A percentile compares a stretch with the other conserved stretches of the same genome.
Evolutionary conservation across 768 basidiomycete species (phyloP).

Genomic region (Russula foetens): DNA sequence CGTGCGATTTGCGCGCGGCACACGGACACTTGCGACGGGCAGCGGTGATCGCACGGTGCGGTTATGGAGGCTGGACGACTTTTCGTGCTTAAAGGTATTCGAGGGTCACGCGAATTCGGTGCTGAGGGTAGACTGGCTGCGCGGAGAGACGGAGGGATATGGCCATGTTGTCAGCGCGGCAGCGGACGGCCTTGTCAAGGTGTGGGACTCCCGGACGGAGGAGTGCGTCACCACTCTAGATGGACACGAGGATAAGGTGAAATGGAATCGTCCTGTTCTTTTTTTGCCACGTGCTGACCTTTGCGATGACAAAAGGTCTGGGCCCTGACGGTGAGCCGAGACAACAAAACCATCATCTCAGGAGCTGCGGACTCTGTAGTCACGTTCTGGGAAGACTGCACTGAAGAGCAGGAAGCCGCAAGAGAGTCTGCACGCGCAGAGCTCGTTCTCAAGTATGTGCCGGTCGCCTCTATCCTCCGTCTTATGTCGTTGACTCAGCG

Average conservation of each 20-base stretch:
- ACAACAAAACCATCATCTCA: slow-evolving; percentile 82
- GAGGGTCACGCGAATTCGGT: slow-evolving; percentile 99
- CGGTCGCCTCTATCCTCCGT: neutral
- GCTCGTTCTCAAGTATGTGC: slow-evolving; percentile 69
- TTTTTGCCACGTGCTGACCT: neutral
- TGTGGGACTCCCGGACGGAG: slow-evolving; percentile 90
- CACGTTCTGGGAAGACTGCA: slow-evolving; percentile 95
- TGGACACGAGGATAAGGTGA: slow-evolving; percentile 92
- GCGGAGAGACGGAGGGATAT: slow-evolving; percentile 42
- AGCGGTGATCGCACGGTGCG: slow-evolving; percentile 94
- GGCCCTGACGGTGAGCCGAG: slow-evolving; percentile 78
- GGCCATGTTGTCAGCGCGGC: slow-evolving; percentile 79
- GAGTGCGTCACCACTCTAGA: slow-evolving; percentile 85
- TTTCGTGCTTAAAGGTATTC: slow-evolving; percentile 89
- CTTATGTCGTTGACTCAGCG: neutral
- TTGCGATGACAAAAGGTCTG: slow-evolving; percentile 61
- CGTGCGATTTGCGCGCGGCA: slow-evolving; percentile 78
- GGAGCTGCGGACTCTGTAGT: slow-evolving; percentile 95
- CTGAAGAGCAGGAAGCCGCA: slow-evolving; percentile 71
- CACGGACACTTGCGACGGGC: slow-evolving; percentile 83
- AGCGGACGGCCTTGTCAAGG: slow-evolving; percentile 91
- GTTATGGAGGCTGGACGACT: slow-evolving; percentile 92
- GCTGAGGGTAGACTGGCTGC: slow-evolving; percentile 84
- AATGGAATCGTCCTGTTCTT: neutral
- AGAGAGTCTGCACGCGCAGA: slow-evolving; percentile 66